A percentile compares a stretch with the other conserved stretches of the same genome.
Conservation (phyloP, 148 eudicot species). For the Vaccinium vitisidaea region DNA sequence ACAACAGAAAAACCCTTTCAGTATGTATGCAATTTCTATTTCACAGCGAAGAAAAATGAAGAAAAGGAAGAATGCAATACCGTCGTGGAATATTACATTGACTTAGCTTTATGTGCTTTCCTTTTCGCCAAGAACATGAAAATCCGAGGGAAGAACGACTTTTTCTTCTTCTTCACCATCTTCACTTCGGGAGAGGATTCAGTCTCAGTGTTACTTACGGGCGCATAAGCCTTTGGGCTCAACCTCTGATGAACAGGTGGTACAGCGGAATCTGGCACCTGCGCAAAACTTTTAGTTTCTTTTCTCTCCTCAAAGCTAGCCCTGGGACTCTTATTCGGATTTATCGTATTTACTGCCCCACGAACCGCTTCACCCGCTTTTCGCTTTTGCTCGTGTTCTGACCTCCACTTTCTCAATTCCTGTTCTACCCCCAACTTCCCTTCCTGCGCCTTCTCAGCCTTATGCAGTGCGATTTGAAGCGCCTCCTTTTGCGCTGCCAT, state of each 20-base stretch:
- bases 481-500: slow-evolving; percentile 56
- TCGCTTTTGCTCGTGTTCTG: slow-evolving; percentile 70
- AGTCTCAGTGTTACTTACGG: slow-evolving; percentile 26
- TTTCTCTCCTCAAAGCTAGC: slow-evolving; percentile 44
- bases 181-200: slow-evolving; percentile 39
- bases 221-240: slow-evolving; percentile 21
- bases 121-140: slow-evolving; percentile 49
- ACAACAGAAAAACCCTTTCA: slow-evolving; percentile 13
- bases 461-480: slow-evolving; percentile 52
- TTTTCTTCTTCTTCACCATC: slow-evolving; percentile 49
- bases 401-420: slow-evolving; percentile 86
- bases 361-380: slow-evolving; percentile 53
- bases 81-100: slow-evolving; percentile 4
- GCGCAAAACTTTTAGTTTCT: slow-evolving; percentile 22
- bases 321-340: slow-evolving; percentile 35
- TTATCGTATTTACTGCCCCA: slow-evolving; percentile 11
- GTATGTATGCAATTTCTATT: background rate
- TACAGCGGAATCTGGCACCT: slow-evolving; percentile 15
- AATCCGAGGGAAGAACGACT: slow-evolving; percentile 45
- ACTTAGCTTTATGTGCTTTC: slow-evolving; percentile 32
- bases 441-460: slow-evolving; percentile 79
- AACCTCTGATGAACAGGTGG: slow-evolving; percentile 17
- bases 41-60: background rate
- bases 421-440: slow-evolving; percentile 85
- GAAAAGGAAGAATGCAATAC: background rate